A percentile compares a stretch with the other conserved stretches of the same genome.
Conservation (phyloP, 345 rosid species). For the Hypericum androsaemum region DNA sequence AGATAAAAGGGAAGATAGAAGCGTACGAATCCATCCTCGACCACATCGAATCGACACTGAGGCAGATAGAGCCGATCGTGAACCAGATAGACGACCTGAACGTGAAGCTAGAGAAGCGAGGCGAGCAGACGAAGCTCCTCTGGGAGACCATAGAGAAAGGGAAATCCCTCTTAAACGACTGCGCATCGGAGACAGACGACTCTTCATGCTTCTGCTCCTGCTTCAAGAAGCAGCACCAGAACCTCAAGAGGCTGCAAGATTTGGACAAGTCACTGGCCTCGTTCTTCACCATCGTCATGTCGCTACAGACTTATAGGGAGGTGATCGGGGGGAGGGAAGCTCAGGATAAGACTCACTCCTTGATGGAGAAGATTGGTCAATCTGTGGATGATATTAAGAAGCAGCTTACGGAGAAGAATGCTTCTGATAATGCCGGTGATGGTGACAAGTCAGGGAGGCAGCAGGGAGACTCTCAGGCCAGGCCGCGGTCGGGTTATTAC, state of each 20-base stretch:
- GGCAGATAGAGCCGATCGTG: neutral
- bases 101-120: neutral
- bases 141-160: neutral
- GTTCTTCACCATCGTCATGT: neutral
- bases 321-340: too few species aligned
- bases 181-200: neutral
- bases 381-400: too few species aligned
- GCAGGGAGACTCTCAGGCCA: too few species aligned
- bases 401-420: too few species aligned
- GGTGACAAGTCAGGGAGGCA: too few species aligned
- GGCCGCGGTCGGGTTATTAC: too few species aligned
- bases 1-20: neutral
- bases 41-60: neutral
- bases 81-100: neutral
- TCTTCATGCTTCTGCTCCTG: too few species aligned
- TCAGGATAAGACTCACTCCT: too few species aligned
- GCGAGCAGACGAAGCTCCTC: neutral
- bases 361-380: too few species aligned
- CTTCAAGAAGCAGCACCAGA: neutral
- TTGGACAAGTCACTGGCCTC: constrained; percentile 1
- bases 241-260: neutral
- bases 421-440: too few species aligned
- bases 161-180: neutral
- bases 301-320: neutral
- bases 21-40: neutral